Evolutionary conservation across 208 protist genomes (phyloP).

Genomic region (Trichomonas vaginalis): DNA sequence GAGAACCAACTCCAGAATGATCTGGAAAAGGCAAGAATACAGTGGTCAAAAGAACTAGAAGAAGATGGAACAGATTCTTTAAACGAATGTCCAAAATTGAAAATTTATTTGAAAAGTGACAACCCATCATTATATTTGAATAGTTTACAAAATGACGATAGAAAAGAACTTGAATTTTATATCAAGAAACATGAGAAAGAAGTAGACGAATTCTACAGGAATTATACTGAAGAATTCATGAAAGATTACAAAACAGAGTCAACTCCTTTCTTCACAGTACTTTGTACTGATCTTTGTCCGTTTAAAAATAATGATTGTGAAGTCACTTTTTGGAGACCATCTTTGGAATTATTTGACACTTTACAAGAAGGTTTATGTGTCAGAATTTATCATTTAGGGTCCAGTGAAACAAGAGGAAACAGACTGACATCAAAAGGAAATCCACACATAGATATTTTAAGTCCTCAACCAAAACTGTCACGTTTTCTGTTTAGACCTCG

Average conservation of each 20-base stretch:
- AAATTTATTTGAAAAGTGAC: not conserved
- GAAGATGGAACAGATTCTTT: conserved; percentile 4
- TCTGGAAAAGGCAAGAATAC: not conserved
- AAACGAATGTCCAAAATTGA: not conserved
- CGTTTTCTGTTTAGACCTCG: not conserved
- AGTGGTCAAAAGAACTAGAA: conserved; percentile 4
- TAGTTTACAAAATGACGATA: not conserved
- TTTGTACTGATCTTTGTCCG: not conserved
- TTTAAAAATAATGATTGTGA: not conserved
- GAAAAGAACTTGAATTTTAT: not conserved
- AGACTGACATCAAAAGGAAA: not conserved
- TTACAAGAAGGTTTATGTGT: not conserved
- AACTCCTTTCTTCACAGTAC: not conserved
- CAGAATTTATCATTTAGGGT: not conserved
- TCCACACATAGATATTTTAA: not conserved
- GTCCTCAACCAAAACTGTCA: not conserved
- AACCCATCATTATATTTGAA: not conserved
- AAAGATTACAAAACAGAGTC: not conserved
- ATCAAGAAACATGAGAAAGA: not conserved
- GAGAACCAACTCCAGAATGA: not conserved
- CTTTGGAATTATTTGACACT: not conserved
- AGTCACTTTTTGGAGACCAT: not conserved
- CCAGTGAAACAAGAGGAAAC: not conserved
- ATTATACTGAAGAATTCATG: not conserved
- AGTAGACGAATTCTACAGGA: not conserved